Conservation (phyloP, 768 basidiomycete species). For the Naganishia onofrii region DNA sequence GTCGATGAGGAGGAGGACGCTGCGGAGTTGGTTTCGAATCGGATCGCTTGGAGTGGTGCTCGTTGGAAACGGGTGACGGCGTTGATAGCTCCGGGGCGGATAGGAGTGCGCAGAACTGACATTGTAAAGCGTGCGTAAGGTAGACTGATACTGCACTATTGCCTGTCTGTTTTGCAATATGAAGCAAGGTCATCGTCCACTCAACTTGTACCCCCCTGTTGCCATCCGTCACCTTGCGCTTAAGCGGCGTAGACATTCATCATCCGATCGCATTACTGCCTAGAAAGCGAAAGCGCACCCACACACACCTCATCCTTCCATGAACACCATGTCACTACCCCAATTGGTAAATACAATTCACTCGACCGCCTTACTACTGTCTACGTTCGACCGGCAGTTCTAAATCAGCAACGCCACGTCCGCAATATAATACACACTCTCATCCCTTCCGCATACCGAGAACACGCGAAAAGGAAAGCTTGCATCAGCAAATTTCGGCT, state of each 20-base stretch:
- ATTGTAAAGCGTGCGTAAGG: not conserved
- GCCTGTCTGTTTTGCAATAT: not conserved
- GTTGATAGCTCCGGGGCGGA: constrained; percentile 9
- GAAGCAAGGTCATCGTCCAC: not conserved
- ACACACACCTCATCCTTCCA: too few species aligned
- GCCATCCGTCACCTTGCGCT: not conserved
- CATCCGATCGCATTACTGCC: not conserved
- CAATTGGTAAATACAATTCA: too few species aligned
- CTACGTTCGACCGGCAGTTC: too few species aligned
- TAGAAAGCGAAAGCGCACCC: too few species aligned
- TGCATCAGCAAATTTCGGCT: too few species aligned
- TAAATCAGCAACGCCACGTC: too few species aligned
- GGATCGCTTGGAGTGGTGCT: constrained; percentile 1
- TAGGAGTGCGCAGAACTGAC: constrained; percentile 9
- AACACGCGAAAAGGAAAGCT: too few species aligned
- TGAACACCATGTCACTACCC: too few species aligned
- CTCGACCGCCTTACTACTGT: too few species aligned
- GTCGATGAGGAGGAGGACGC: constrained; percentile 32
- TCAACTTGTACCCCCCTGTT: not conserved
- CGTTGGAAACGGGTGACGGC: constrained; percentile 7
- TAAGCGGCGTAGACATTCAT: not conserved
- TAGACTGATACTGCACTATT: too few species aligned
- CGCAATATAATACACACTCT: too few species aligned
- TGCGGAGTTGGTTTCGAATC: constrained; percentile 27
- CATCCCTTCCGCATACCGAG: too few species aligned